Base-by-base conservation (phyloP, 495 filamentous ascomycete genomes). In the Neurospora sp. region DNA sequence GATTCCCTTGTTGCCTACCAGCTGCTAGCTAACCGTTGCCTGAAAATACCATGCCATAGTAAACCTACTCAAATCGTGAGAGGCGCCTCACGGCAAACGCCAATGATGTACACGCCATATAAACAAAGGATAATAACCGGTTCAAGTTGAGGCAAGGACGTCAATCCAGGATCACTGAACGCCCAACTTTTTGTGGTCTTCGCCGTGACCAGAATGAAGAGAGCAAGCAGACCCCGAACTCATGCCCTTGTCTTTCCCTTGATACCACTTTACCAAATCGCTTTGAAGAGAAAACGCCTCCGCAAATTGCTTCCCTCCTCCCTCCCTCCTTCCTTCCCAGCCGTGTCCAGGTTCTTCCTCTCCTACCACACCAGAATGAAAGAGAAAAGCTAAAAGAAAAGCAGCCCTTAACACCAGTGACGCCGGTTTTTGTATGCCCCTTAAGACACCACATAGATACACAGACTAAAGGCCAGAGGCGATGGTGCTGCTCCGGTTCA, bases 341-440 rank as follows among this genome's bases (percentile, higher is more conserved):
- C 45, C 65, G 40, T 42, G 41, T 48, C 35, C 70, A 61, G 37
- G 42, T 38, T 71, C 45, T 48, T 39, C 35, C 70, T 38, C 44
- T 16, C 70, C 70, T 31, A 72, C 71, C 20, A 22, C 20, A 31
- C 37, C 61, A 42, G 20, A 72, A 3, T 27, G 37, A 59, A 75
- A 42, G 17, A 68, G 14, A 75, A 73, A 22, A 22, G 8, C 53
- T 71, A 71, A 75, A 22, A 68, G 48, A 59, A 70, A 70, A 69
- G 59, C 27, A 74, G 69, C 74, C 38, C 44, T 53, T n/a, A 39
- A 69, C 72, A n/a, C 45, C 72, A 61, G 12, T 69, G 45, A 78
- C 75, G 74, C 77, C 77, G 27, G 48, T 37, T 78, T 78, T 78
- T 77, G 74, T 77, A 78, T 78, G 70, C 76, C 77, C 71, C 71